Base-by-base conservation (phyloP, 257 asterid species). In the Rehmannia glutinosa region DNA sequence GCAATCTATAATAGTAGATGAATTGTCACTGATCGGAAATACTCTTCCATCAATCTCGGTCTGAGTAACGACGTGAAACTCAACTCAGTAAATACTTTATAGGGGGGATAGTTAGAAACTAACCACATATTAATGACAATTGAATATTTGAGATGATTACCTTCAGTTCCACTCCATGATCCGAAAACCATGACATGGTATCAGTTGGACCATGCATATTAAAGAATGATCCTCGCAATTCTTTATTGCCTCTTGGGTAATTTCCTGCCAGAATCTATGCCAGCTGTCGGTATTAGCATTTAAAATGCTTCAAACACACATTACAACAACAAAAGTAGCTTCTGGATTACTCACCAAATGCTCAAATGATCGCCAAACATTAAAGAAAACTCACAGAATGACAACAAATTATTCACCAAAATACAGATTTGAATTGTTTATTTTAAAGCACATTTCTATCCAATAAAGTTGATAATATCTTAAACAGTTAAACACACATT, bases 171-270 rank as follows among this genome's bases (percentile, higher is more conserved):
- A 93, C 96, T 20, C 99, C 97, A 53, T 46, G 92, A 39, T 90
- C 85, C 7, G 83, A 73, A 79, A 93, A 93, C 99, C 99, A 93
- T 10, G 88, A 80, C 92, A 93, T 90, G 24, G 97, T 90, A 80
- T 93, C 99, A 71, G 54, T 54, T 10, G 99, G 97, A 64, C 97
- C 83, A 60, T 93, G 97, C 65, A 67, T 59, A 54, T 63, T 83
- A 85, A 93, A 93, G 82, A 90, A 93, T 38, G 97, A 83, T 66
- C 99, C 99, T 75, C 92, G 86, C 62, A 93, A 76, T 76, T 93
- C 99, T 80, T 83, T 93, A 70, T 81, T 78, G 41, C 99, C 99
- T 84, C 96, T 90, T 10, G 99, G 99, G 49, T 93, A 93, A 63
- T 86, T 73, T 60, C 87, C 95, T 62, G 97, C 94, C 81, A 93